phyloP scores from a whole-genome alignment of 2,329 filamentous ascomycete genomes.

The Ilyonectria mors-panacis region DNA sequence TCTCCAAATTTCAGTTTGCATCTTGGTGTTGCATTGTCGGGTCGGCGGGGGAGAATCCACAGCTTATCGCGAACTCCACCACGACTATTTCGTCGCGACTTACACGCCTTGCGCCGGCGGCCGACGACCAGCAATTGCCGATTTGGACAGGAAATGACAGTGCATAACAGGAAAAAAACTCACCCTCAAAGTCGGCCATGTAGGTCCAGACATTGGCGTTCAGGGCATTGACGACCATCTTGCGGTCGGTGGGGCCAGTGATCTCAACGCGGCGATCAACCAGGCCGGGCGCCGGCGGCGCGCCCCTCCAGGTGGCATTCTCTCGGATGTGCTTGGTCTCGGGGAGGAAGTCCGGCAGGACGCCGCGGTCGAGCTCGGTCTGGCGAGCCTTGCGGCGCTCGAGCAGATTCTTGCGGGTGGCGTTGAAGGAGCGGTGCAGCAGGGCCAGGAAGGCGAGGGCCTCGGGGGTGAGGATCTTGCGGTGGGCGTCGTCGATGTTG shows the following conservation, averaged over 20 bases:
- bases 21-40: conserved; percentile 1
- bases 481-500: conserved; percentile 81
- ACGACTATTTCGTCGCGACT: conserved; percentile 7
- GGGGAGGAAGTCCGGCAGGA: conserved; percentile 92
- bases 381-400: conserved; percentile 90
- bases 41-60: conserved; percentile 2
- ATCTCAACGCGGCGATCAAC: conserved; percentile 97
- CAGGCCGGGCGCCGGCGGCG: conserved; percentile 90
- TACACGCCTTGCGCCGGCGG: conserved; percentile 24
- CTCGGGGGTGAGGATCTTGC: conserved; percentile 92
- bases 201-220: conserved; percentile 99
- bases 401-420: conserved; percentile 87
- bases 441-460: conserved; percentile 94
- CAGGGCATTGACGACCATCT: conserved; percentile 98
- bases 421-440: conserved; percentile 95
- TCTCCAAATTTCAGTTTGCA: not conserved
- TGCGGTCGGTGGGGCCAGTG: conserved; percentile 95
- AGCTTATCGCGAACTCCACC: conserved; percentile 22
- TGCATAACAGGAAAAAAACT: conserved; percentile 47
- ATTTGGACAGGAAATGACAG: conserved; percentile 3
- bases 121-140: conserved; percentile 4
- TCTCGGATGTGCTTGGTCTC: conserved; percentile 97
- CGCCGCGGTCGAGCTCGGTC: conserved; percentile 91
- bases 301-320: conserved; percentile 93
- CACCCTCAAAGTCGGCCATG: conserved; percentile 99